Evolutionary conservation across 352 stramenopile species (phyloP).

Genomic region (Phytopythium helicoides): DNA sequence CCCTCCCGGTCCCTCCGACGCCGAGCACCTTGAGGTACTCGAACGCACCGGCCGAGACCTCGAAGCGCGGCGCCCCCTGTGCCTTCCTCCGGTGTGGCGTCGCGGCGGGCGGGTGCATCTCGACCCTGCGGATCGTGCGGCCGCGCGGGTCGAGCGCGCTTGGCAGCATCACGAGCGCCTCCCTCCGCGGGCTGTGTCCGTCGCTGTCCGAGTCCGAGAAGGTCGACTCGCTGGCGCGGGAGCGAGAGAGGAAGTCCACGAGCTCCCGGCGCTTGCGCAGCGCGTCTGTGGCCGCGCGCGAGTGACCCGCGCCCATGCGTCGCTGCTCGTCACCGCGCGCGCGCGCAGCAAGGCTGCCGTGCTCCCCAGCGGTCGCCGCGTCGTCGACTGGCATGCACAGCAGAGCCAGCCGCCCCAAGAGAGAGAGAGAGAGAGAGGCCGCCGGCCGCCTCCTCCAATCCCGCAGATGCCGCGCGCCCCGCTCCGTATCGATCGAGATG

Average conservation of each 20-base stretch:
- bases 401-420: no score
- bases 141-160: constrained; percentile 51
- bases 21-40: constrained; percentile 88
- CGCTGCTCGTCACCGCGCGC: background rate
- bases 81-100: background rate
- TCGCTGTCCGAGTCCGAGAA: constrained; percentile 39
- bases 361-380: background rate
- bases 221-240: constrained; percentile 1
- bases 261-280: constrained; percentile 2
- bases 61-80: background rate
- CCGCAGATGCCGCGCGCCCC: no score
- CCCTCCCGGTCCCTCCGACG: constrained; percentile 83
- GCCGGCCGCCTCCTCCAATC: no score
- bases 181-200: constrained; percentile 7
- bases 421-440: no score
- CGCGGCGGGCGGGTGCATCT: constrained; percentile 23
- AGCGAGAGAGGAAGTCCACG: constrained; percentile 3
- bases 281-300: background rate
- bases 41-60: constrained; percentile 60
- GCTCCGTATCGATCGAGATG: no score
- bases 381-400: no score
- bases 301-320: constrained; percentile 2
- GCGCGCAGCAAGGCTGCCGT: background rate
- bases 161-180: constrained; percentile 49
- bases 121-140: constrained; percentile 49